Conservation (phyloP, 805 yeast genomes). For the Danielia reshetovae region DNA sequence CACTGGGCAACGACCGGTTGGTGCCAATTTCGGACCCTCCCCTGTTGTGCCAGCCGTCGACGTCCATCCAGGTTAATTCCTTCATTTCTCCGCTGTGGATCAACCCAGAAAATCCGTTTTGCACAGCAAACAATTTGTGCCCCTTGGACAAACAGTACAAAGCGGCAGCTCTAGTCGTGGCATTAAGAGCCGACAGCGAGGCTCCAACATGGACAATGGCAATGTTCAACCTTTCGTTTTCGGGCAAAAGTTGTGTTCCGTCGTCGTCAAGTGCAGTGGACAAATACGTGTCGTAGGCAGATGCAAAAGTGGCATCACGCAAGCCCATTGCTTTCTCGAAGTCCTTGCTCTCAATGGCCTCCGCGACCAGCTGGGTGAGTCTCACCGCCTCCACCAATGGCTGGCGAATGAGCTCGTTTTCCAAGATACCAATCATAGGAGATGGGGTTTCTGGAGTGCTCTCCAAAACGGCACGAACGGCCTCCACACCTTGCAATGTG, state of each 20-base stretch:
- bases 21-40: conserved; percentile 88
- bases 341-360: conserved; percentile 73
- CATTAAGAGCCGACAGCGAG: conserved; percentile 74
- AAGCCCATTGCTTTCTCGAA: conserved; percentile 83
- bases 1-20: conserved; percentile 65
- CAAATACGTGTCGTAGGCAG: conserved; percentile 45
- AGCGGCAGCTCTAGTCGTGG: conserved; percentile 73
- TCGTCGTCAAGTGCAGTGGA: conserved; percentile 63
- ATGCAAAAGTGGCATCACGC: conserved; percentile 85
- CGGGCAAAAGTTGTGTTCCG: conserved; percentile 49
- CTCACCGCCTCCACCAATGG: conserved; percentile 88
- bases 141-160: conserved; percentile 73
- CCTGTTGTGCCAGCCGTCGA: conserved; percentile 65
- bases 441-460: conserved; percentile 88
- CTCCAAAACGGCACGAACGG: conserved; percentile 87
- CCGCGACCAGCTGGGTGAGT: conserved; percentile 84
- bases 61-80: conserved; percentile 61
- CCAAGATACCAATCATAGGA: conserved; percentile 87
- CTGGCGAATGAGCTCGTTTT: conserved; percentile 79
- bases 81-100: conserved; percentile 59
- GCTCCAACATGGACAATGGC: conserved; percentile 79
- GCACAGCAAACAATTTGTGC: conserved; percentile 66
- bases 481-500: conserved; percentile 96
- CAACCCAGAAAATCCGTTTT: conserved; percentile 72
- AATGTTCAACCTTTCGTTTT: conserved; percentile 51